Base-by-base conservation (phyloP, 441 rosid species). In the Kokia cookei region DNA sequence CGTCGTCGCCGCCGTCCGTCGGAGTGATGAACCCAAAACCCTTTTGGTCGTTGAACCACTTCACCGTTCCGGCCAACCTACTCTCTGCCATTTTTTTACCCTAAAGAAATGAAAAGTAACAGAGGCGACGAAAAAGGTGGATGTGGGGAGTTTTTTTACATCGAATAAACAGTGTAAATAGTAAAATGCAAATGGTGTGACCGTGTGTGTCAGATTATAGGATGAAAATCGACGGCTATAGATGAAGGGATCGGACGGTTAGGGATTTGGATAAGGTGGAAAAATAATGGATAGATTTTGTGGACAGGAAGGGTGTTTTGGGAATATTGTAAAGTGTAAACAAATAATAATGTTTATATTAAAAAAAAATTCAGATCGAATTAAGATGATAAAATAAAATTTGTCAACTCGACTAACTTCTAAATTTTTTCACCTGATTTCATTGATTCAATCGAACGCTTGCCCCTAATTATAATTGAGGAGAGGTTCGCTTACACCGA, bases 21-120 rank as follows among this genome's bases (percentile, higher is more conserved):
- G 93, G 91, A 27, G 90, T 85, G n/a, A 90, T 90, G 86, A 90
- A 90, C 0, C 94, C 91, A 62, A 79, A 89, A 0, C 93, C 93
- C 86, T 90, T 90, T 57, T 78, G 84, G 72, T 82, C 84, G 51
- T 80, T 87, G 81, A 90, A 90, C 94, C 94, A 90, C 79, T 88
- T 90, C 7, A 90, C 94, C 50, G 84, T 71, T 2, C 94, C 94
- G 1, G 81, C 82, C 26, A 80, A 61, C 62, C 92, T 82, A 55
- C 88, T 91, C 7, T 85, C 86, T 37, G 86, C 71, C 81, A 76
- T 80, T 24, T 13, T 66, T 45, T 12, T 45, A 13, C 50, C 50
- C 50, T 45, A 45, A 45, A 3, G 2, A 45, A 11, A 45, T 15
- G 12, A 2, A 2, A 32, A 32, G 37, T 32, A 6, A 32, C 37